phyloP scores from a whole-genome alignment of 768 basidiomycete species.

The Pleurotus salmoneostramineus region DNA sequence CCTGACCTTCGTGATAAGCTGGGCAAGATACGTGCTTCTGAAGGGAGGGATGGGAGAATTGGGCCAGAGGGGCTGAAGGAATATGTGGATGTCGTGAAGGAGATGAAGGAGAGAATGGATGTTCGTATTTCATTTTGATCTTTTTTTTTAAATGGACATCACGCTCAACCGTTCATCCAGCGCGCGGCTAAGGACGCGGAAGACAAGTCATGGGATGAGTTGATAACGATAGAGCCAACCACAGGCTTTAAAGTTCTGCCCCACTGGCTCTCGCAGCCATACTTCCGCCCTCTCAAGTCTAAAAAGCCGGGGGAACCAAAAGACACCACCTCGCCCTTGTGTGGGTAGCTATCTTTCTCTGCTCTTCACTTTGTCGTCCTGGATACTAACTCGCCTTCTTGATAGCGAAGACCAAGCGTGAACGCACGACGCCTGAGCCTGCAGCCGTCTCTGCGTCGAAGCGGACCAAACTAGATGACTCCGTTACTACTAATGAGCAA shows the following conservation, averaged over 20 bases:
- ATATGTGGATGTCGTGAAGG: slow-evolving; percentile 52
- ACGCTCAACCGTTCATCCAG: slow-evolving; percentile 21
- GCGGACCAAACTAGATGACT: neutral
- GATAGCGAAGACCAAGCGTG: neutral
- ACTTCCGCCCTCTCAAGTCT: slow-evolving; percentile 40
- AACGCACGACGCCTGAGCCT: neutral
- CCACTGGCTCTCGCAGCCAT: slow-evolving; percentile 72
- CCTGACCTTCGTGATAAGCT: slow-evolving; percentile 72
- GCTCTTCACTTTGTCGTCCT: too few relatives aligned
- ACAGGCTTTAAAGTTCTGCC: slow-evolving; percentile 56
- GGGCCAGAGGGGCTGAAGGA: slow-evolving; percentile 27
- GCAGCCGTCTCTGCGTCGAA: neutral
- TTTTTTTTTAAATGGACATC: slow-evolving; percentile 8
- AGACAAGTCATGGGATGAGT: slow-evolving; percentile 24
- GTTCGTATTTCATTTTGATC: slow-evolving; percentile 15
- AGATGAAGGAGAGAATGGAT: slow-evolving; percentile 57
- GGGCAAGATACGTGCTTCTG: slow-evolving; percentile 40
- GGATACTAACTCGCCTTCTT: too few relatives aligned
- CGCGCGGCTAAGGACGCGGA: slow-evolving; percentile 42
- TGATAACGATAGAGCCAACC: slow-evolving; percentile 35
- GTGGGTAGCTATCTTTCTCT: too few relatives aligned
- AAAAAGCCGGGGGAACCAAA: neutral
- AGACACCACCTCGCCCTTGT: neutral
- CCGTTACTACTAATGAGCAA: neutral
- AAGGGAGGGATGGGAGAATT: slow-evolving; percentile 13